phyloP scores from a whole-genome alignment of 2,329 filamentous ascomycete species.

The Diaporthe vaccinii region DNA sequence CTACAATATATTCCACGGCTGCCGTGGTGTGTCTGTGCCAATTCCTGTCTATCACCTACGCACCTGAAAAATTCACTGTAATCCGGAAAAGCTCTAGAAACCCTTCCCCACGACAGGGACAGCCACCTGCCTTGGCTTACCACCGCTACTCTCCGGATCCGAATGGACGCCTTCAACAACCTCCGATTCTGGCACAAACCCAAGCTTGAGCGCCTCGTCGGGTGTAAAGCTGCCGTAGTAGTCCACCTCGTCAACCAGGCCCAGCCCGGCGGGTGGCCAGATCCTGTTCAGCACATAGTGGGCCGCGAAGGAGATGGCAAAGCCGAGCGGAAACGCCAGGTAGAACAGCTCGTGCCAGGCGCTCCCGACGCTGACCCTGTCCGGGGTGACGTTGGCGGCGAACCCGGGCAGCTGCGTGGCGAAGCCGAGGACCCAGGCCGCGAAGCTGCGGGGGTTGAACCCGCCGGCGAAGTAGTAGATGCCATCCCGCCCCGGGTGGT shows the following conservation, averaged over 20 bases:
- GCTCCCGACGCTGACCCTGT: slow-evolving; percentile 26
- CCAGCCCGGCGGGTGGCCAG: slow-evolving; percentile 29
- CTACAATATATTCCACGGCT: no score
- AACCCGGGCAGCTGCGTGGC: slow-evolving; percentile 38
- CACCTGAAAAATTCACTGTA: neutral
- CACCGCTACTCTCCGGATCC: slow-evolving; percentile 15
- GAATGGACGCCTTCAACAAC: slow-evolving; percentile 28
- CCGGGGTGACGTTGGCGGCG: slow-evolving; percentile 32
- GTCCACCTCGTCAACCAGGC: slow-evolving; percentile 29
- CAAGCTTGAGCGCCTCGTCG: slow-evolving; percentile 35
- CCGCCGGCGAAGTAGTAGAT: slow-evolving; percentile 40
- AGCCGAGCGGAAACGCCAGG: slow-evolving; percentile 37
- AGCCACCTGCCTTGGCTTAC: slow-evolving; percentile 4
- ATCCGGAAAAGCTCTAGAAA: neutral
- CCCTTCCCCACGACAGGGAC: slow-evolving; percentile 3
- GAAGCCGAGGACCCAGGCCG: slow-evolving; percentile 41
- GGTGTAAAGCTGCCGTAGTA: slow-evolving; percentile 31
- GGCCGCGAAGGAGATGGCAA: slow-evolving; percentile 37
- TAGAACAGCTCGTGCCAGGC: slow-evolving; percentile 37
- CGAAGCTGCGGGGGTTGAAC: slow-evolving; percentile 39
- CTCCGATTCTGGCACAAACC: slow-evolving; percentile 24
- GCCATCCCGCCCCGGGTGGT: slow-evolving; percentile 35
- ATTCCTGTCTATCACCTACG: neutral
- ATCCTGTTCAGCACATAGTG: slow-evolving; percentile 32
- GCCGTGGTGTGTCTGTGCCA: no score